Conservation (phyloP, 345 rosid species). For the Capsella bursapastoris region DNA sequence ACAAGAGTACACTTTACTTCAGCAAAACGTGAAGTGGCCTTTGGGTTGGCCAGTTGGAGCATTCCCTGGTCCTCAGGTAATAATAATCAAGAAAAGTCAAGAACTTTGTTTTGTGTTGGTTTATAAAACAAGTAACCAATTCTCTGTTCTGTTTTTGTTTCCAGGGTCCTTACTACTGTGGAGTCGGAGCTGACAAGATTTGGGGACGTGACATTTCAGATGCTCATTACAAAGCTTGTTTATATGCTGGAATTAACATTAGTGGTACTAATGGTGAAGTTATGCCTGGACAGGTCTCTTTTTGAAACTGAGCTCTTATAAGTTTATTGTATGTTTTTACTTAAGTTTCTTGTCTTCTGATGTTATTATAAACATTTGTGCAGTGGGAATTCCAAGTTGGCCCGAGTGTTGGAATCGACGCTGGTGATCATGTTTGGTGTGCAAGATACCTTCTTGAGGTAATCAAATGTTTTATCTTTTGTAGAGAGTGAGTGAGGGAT, state of each 20-base stretch:
- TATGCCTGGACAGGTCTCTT: slow-evolving; percentile 95
- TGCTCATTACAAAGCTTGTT: slow-evolving; percentile 97
- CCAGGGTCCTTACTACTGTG: slow-evolving; percentile 99
- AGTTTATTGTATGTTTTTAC: slow-evolving; percentile 20
- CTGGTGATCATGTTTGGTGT: slow-evolving; percentile 90
- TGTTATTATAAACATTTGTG: slow-evolving; percentile 30
- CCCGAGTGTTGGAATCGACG: slow-evolving; percentile 96
- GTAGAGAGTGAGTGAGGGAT: not conserved
- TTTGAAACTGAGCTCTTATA: not conserved
- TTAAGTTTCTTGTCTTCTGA: not conserved
- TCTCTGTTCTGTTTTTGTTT: slow-evolving; percentile 16
- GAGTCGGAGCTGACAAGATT: slow-evolving; percentile 94
- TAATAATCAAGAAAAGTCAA: not conserved
- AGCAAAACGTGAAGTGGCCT: slow-evolving; percentile 89
- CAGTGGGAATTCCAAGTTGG: slow-evolving; percentile 99
- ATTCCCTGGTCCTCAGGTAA: slow-evolving; percentile 97
- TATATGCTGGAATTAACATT: slow-evolving; percentile 93
- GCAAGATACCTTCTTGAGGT: slow-evolving; percentile 99
- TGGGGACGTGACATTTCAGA: slow-evolving; percentile 97
- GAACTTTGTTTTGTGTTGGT: not conserved
- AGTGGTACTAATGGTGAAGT: slow-evolving; percentile 98
- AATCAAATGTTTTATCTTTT: slow-evolving; percentile 19
- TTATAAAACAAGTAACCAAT: not conserved
- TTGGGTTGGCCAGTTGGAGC: slow-evolving; percentile 99
- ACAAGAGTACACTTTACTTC: slow-evolving; percentile 98